Percentiles rank a stretch among this genome's conserved stretches.
These are phyloP conservation scores for Lactifluus piperatus DNA, from an alignment of 768 basidiomycete species.

Conservation along the genomic window DNA sequence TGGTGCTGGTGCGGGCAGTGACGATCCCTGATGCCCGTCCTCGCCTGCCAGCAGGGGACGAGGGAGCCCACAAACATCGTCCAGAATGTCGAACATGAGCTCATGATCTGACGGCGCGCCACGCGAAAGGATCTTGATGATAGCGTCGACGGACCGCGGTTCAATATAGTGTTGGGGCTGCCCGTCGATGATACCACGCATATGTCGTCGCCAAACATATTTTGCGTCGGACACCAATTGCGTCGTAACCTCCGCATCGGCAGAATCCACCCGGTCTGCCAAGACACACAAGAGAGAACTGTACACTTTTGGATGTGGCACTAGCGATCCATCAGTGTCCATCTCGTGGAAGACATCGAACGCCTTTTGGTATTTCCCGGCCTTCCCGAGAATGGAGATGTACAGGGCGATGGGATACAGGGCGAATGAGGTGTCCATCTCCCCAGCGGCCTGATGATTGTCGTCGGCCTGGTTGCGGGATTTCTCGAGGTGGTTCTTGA, in stretches of 20 bases:
- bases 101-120: slow-evolving; percentile 52
- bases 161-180: slow-evolving; percentile 43
- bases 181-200: slow-evolving; percentile 42
- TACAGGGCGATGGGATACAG: slow-evolving; percentile 46
- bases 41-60: slow-evolving; percentile 31
- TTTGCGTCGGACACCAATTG: slow-evolving; percentile 45
- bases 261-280: slow-evolving; percentile 26
- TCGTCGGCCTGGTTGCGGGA: slow-evolving; percentile 37
- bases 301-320: slow-evolving; percentile 52
- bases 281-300: slow-evolving; percentile 54
- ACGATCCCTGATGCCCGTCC: neutral
- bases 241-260: slow-evolving; percentile 11
- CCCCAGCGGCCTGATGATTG: slow-evolving; percentile 31
- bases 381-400: slow-evolving; percentile 55
- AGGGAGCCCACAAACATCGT: slow-evolving; percentile 54
- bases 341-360: slow-evolving; percentile 70
- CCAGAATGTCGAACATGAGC: slow-evolving; percentile 57
- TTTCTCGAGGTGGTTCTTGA: slow-evolving; percentile 42
- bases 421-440: slow-evolving; percentile 17
- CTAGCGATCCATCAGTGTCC: slow-evolving; percentile 52
- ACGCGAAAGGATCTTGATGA: slow-evolving; percentile 45
- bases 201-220: slow-evolving; percentile 60
- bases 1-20: neutral
- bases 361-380: slow-evolving; percentile 51
- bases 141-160: slow-evolving; percentile 40